Evolutionary conservation across 2,329 filamentous ascomycete genomes (phyloP), one percentile per base, ranked within the genome.

Genomic region (Pyrenophora tritici-repentis): DNA sequence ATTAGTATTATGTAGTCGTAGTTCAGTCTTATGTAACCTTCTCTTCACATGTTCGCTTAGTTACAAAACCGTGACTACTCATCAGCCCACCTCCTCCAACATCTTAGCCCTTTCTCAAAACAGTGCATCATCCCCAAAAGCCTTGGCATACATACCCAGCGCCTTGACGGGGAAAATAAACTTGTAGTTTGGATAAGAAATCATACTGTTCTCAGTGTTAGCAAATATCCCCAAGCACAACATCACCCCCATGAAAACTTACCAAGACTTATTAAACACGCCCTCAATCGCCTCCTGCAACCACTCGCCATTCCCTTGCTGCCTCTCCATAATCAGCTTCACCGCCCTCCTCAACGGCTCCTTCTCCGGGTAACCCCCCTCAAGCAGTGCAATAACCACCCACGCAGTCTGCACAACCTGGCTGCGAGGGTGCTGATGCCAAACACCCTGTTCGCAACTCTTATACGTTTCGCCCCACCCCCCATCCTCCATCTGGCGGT

Each of bases 181-280:
- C 79, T 97, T 99, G 81, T 99, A 99, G 79, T 99, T 99, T 36
- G 93, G 93, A 70, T 99, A 99, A 0, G 91, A 94, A 60, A 99
- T 99, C 91, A 97, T 97, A 80, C 86, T 87, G 65, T 53, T 6
- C 1, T 52, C 10, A 14, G 18, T 3, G 29, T 62, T 53, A 63
- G 62, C 55, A 24, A 7, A 20, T 14, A 6, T n/a, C 37, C 5
- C 1, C n/a, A 6, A 7, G 8, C 20, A 24, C 9, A 29, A 12
- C 10, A 10, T 12, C 4, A 29, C 10, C 13, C 8, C 7, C 35
- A 17, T 42, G 3, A 16, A n/a, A 8, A 82, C 83, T 77, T 73
- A 87, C 85, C 93, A 97, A 67, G 87, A 94, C 79, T 97, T 96
- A 77, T 99, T 99, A 77, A 99, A 99, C 9, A 99, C 94, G 2